Evolutionary conservation across 169 alveolate species (phyloP).

Genomic region (Plasmodium blacklocki): DNA sequence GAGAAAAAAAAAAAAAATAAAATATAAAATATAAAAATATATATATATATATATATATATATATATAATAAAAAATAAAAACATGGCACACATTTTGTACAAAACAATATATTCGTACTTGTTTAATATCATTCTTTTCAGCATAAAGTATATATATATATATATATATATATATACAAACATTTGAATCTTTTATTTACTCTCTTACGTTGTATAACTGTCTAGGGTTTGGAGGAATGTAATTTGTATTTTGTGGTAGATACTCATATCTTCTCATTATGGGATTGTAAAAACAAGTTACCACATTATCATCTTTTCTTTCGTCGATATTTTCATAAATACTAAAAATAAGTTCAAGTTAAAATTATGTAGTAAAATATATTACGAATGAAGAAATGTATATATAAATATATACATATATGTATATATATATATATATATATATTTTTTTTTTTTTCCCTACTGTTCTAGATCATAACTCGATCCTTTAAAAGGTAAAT

Average conservation of each 20-base stretch:
- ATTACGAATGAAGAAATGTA: background rate
- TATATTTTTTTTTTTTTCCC: background rate
- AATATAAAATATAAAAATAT: background rate
- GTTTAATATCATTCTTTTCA: background rate
- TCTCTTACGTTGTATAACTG: conserved; percentile 34
- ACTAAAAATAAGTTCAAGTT: conserved; percentile 1
- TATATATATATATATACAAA: background rate
- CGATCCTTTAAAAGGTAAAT: conserved; percentile 27
- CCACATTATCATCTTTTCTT: conserved; percentile 11
- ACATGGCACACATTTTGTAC: background rate
- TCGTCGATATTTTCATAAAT: conserved; percentile 13
- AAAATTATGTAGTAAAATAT: too few relatives aligned
- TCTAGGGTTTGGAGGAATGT: conserved; percentile 27
- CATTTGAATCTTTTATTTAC: background rate
- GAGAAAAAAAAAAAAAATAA: background rate
- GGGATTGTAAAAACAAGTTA: conserved; percentile 55
- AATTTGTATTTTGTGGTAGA: conserved; percentile 1
- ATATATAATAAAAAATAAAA: background rate
- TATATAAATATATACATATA: background rate
- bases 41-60: too few relatives aligned
- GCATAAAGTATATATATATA: background rate
- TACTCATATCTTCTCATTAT: conserved; percentile 56
- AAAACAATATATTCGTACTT: background rate
- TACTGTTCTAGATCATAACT: conserved; percentile 13
- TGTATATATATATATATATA: background rate